These are phyloP conservation scores for Eucalyptus lansdowneana DNA, from an alignment of 345 rosid genomes.

Conservation along the genomic window DNA sequence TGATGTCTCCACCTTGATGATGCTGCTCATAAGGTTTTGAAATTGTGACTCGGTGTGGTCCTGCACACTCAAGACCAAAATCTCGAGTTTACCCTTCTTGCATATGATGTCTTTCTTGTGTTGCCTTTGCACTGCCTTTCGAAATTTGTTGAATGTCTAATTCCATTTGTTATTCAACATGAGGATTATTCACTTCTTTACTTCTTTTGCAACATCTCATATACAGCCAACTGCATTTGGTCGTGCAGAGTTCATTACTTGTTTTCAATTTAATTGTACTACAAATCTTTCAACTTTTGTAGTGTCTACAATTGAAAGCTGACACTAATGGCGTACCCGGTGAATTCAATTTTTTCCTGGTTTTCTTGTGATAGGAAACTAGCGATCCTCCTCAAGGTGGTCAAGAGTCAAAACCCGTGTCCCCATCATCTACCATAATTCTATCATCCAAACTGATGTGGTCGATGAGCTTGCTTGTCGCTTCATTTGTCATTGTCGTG, in stretches of 20 bases:
- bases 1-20: too few species aligned
- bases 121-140: not conserved
- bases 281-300: not conserved
- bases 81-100: not conserved
- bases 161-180: not conserved
- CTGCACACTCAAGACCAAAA: fast-evolving
- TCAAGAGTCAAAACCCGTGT: not conserved
- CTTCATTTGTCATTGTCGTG: not conserved
- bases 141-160: too few species aligned
- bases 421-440: not conserved
- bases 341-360: not conserved
- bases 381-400: not conserved
- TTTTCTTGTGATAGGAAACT: not conserved
- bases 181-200: not conserved
- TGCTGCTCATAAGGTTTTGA: too few species aligned
- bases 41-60: too few species aligned
- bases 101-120: not conserved
- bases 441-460: not conserved
- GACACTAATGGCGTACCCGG: not conserved
- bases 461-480: not conserved
- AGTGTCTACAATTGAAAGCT: not conserved
- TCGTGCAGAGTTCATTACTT: not conserved
- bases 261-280: not conserved
- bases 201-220: not conserved
- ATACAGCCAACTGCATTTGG: not conserved